Evolutionary conservation across 768 basidiomycete genomes (phyloP).

Genomic region (Auricularia auricula-judae): DNA sequence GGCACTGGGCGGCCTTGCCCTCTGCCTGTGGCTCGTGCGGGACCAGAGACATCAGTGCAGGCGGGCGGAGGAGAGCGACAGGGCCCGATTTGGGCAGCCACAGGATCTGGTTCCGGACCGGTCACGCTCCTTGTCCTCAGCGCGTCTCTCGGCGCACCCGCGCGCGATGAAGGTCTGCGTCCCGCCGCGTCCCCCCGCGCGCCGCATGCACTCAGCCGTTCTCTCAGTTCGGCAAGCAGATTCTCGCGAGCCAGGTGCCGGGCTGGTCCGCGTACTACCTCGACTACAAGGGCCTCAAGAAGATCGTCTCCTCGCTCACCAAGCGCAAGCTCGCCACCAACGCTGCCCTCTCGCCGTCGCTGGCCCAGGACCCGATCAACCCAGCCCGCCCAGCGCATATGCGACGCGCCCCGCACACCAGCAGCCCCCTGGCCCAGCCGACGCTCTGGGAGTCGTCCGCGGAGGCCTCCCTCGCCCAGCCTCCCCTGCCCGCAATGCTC

Average conservation of each 20-base stretch:
- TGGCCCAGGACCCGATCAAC: conserved; percentile 22
- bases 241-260: conserved; percentile 90
- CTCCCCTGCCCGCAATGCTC: conserved; percentile 48
- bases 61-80: neutral
- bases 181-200: neutral
- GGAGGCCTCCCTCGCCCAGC: conserved; percentile 15
- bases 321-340: conserved; percentile 86
- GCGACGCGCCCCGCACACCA: conserved; percentile 6
- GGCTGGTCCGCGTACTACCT: conserved; percentile 95
- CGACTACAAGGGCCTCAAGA: conserved; percentile 97
- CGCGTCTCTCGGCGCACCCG: neutral
- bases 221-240: conserved; percentile 89
- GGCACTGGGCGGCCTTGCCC: conserved; percentile 28
- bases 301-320: conserved; percentile 93
- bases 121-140: neutral
- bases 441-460: conserved; percentile 9
- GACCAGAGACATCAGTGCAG: neutral
- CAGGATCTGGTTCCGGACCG: neutral
- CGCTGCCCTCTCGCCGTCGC: conserved; percentile 38
- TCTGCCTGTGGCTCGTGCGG: neutral
- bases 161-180: neutral
- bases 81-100: neutral
- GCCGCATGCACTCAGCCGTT: neutral
- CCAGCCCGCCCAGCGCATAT: conserved; percentile 18
- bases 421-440: conserved; percentile 4